phyloP scores from a whole-genome alignment of 1,139 yeast genomes.

The Suhomyces wounanorum region DNA sequence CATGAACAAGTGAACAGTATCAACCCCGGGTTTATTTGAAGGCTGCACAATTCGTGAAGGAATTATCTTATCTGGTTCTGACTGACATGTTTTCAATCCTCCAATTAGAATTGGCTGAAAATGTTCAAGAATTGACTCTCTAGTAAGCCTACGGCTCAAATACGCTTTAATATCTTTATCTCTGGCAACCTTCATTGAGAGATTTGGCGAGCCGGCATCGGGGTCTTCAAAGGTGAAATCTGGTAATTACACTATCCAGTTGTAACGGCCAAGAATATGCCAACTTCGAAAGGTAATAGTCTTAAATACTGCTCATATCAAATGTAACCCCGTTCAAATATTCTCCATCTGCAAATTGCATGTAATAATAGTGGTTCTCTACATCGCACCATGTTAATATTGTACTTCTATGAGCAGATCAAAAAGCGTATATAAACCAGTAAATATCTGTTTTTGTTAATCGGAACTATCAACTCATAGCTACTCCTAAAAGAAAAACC shows the following conservation, averaged over 20 bases:
- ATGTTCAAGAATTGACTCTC: constrained; percentile 22
- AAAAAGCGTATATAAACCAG: too few relatives aligned
- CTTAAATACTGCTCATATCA: too few relatives aligned
- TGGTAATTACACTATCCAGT: neutral
- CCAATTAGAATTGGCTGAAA: constrained; percentile 32
- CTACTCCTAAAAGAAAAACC: too few relatives aligned
- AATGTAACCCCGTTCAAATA: too few relatives aligned
- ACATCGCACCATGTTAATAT: too few relatives aligned
- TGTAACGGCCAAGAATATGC: neutral
- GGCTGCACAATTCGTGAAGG: constrained; percentile 38
- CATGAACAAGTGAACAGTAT: constrained; percentile 61
- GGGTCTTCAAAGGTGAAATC: neutral
- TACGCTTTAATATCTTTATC: constrained; percentile 25
- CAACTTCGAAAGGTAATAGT: too few relatives aligned
- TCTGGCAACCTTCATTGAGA: constrained; percentile 32
- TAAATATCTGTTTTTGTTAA: too few relatives aligned
- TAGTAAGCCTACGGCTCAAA: constrained; percentile 21
- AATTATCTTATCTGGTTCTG: constrained; percentile 29
- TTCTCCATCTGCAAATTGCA: too few relatives aligned
- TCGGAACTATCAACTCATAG: too few relatives aligned
- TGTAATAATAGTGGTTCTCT: too few relatives aligned
- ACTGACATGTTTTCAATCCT: constrained; percentile 25
- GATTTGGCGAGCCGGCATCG: neutral
- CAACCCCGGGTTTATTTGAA: constrained; percentile 29
- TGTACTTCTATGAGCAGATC: too few relatives aligned